A percentile compares a stretch with the other conserved stretches of the same genome.
phyloP scores from a whole-genome alignment of 768 basidiomycete genomes.

The Calvatia gigantea region DNA sequence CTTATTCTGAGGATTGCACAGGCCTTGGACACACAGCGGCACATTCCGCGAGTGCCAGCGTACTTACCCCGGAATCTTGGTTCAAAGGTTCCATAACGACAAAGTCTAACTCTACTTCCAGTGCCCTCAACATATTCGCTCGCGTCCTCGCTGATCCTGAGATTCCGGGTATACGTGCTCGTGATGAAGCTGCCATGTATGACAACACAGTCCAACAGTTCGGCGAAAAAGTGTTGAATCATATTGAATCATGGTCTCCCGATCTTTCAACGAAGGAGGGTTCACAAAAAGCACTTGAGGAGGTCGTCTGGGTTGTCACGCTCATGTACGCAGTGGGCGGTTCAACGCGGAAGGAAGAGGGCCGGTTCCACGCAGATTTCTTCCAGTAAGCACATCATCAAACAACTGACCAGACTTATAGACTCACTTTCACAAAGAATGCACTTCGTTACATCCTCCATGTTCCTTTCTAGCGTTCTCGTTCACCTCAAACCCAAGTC shows the following conservation, averaged over 20 bases:
- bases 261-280: constrained; percentile 22
- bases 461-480: constrained; percentile 54
- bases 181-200: constrained; percentile 14
- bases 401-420: neutral
- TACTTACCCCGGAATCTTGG: constrained; percentile 23
- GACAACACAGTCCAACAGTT: constrained; percentile 29
- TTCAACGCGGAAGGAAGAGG: constrained; percentile 31
- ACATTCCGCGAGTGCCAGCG: constrained; percentile 27
- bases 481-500: constrained; percentile 37
- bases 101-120: neutral
- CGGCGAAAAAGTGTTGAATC: constrained; percentile 34
- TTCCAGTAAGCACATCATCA: constrained; percentile 42
- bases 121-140: constrained; percentile 5
- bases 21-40: constrained; percentile 58
- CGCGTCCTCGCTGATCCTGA: constrained; percentile 11
- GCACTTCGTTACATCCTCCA: constrained; percentile 62
- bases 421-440: constrained; percentile 37
- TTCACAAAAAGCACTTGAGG: constrained; percentile 52
- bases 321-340: constrained; percentile 60
- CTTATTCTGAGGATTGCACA: constrained; percentile 16
- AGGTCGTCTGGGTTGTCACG: constrained; percentile 52
- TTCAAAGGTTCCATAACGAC: constrained; percentile 11
- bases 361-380: constrained; percentile 52
- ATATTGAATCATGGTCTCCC: constrained; percentile 38
- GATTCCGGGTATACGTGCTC: neutral